A percentile compares a stretch with the other conserved stretches of the same genome.
Evolutionary conservation across 768 basidiomycete species (phyloP).

Genomic region (Panellus pusillus): DNA sequence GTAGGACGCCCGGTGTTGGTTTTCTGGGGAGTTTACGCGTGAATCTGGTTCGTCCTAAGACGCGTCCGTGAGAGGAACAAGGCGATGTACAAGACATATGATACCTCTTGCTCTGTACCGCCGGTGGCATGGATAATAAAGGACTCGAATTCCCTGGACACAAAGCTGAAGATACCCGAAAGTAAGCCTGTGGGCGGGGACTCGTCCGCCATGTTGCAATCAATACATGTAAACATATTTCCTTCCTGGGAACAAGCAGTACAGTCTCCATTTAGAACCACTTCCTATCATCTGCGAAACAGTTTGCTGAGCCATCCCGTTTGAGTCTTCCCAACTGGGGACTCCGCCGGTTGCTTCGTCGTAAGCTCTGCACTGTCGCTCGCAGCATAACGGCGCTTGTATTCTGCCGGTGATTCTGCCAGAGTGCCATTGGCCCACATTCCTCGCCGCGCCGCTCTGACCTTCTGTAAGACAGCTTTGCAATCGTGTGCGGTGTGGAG

Average conservation of each 20-base stretch:
- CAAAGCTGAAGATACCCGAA: conserved; percentile 66
- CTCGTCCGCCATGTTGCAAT: conserved; percentile 1
- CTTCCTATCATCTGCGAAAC: neutral
- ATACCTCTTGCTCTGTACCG: conserved; percentile 27
- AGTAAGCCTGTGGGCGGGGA: conserved; percentile 42
- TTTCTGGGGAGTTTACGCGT: conserved; percentile 16
- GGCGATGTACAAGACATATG: neutral
- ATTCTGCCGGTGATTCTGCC: conserved; percentile 74
- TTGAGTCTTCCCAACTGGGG: neutral
- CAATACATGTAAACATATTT: conserved; percentile 12
- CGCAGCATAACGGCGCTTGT: conserved; percentile 66
- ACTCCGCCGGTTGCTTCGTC: neutral
- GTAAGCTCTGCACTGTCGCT: conserved; percentile 1
- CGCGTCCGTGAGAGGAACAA: conserved; percentile 8
- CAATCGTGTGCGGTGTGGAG: neutral
- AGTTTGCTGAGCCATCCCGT: neutral
- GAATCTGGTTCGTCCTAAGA: conserved; percentile 8
- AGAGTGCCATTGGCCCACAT: conserved; percentile 66
- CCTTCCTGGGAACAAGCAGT: neutral
- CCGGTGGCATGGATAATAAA: conserved; percentile 72
- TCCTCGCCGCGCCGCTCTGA: conserved; percentile 61
- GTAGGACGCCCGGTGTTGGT: neutral
- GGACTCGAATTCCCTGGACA: conserved; percentile 69
- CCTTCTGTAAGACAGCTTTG: neutral
- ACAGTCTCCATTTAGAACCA: too few relatives aligned